Base-by-base conservation (phyloP, 2,329 filamentous ascomycete genomes). In the Penicillium verrucosum region DNA sequence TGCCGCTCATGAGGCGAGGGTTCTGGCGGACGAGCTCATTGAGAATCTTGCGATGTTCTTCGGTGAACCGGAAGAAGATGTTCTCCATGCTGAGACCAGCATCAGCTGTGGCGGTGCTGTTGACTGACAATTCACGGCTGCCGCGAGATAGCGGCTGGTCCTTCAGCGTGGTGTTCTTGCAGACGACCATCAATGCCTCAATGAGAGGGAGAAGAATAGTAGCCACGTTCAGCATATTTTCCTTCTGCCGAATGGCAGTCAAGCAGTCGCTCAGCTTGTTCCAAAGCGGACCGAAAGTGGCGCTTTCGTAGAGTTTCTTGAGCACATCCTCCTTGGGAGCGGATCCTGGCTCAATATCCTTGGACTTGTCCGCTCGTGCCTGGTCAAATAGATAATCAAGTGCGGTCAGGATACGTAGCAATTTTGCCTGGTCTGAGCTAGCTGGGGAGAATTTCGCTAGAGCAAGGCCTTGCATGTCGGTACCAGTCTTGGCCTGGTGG, bases 1-100 rank as follows among this genome's bases (percentile, higher is more conserved):
- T 97, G 51, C 94, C 94, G 57, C 93, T 97, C 95, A 99, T 99
- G 62, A 99, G 85, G 74, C 96, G 96, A 30, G 95, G 94, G 65
- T 96, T 97, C 70, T 96, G 91, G 62, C 95, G 89, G 54, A 99
- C 94, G 62, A 99, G 88, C 73, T 99, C 94, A 70, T 99, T 99
- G 65, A 99, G 84, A 63, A 99, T 96, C 70, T 96, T 94, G 61
- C 94, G 90, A 75, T 99, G 94, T 57, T 97, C 92, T 71, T 97
- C 94, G 0, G 94, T 99, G 72, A 99, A 99, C 47, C 84, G 90
- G 80, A 97, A 99, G 84, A 99, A 99, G 29, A 99, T 79, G 51
- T 83, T 90, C 63, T 95, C 92, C 78, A 96, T 93, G 56, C 71
- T 73, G 54, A 75, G 57, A 52, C 86, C 86, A 47, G 85, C 85